These are phyloP conservation scores for Suillus paluster DNA, from an alignment of 768 basidiomycete species.

Conservation along the genomic window DNA sequence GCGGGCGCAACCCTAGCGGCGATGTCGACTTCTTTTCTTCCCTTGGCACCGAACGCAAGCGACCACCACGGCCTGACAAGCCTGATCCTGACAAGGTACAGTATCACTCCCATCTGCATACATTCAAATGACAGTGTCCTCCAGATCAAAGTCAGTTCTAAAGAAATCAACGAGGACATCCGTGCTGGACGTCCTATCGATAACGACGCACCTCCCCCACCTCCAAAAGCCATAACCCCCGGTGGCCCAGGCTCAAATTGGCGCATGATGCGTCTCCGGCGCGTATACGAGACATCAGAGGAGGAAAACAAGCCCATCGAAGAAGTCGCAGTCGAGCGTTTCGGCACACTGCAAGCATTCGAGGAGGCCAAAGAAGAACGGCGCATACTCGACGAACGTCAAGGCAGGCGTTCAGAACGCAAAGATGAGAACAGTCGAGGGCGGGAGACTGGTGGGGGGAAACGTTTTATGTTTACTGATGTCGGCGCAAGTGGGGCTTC, in stretches of 20 bases:
- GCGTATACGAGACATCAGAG: slow-evolving; percentile 88
- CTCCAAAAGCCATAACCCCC: slow-evolving; percentile 56
- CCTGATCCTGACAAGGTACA: slow-evolving; percentile 75
- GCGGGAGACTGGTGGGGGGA: slow-evolving; percentile 46
- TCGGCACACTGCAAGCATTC: slow-evolving; percentile 83
- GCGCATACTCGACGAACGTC: slow-evolving; percentile 82
- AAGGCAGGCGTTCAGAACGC: slow-evolving; percentile 52
- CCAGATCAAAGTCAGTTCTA: no score
- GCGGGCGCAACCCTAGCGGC: no score
- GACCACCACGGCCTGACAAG: slow-evolving; percentile 59
- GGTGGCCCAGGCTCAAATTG: no score
- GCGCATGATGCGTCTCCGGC: slow-evolving; percentile 96
- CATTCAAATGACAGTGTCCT: slow-evolving; percentile 15
- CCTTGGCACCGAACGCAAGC: slow-evolving; percentile 81
- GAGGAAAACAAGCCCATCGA: slow-evolving; percentile 78
- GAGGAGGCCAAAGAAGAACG: slow-evolving; percentile 90
- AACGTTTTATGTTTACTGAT: slow-evolving; percentile 73
- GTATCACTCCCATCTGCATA: slow-evolving; percentile 15
- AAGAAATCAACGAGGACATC: slow-evolving; percentile 61
- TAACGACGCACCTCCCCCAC: slow-evolving; percentile 40
- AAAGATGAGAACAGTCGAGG: slow-evolving; percentile 40
- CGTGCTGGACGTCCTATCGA: slow-evolving; percentile 46
- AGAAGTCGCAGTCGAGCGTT: slow-evolving; percentile 87
- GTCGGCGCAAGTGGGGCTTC: slow-evolving; percentile 63
- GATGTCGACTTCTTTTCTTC: slow-evolving; percentile 89